phyloP scores from a whole-genome alignment of 2,329 filamentous ascomycete genomes.

The Diaporthe ilicicola region DNA sequence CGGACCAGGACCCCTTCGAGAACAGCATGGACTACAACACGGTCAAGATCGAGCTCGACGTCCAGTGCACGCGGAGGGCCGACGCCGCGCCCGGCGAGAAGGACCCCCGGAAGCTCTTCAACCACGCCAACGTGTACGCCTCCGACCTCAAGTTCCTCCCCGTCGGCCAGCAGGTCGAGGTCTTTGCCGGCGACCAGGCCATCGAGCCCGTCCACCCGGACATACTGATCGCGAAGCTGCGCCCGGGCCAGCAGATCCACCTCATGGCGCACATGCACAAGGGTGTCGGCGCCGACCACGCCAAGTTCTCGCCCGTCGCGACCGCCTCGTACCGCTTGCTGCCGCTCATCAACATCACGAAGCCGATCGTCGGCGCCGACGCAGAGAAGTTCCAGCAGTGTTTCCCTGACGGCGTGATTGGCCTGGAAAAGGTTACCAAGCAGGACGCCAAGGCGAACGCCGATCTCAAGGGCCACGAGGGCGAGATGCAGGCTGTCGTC shows the following conservation, averaged over 20 bases:
- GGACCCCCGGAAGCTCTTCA: conserved; percentile 85
- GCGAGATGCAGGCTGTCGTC: conserved; percentile 89
- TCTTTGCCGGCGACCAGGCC: conserved; percentile 72
- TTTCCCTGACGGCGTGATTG: conserved; percentile 90
- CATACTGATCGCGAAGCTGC: conserved; percentile 92
- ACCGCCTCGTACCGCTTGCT: conserved; percentile 93
- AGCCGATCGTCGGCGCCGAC: conserved; percentile 85
- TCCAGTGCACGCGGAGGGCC: conserved; percentile 82
- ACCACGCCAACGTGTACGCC: conserved; percentile 85
- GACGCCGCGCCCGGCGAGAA: conserved; percentile 76
- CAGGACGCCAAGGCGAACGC: conserved; percentile 69
- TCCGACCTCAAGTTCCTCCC: conserved; percentile 80
- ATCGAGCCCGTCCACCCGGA: conserved; percentile 87
- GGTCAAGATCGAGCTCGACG: conserved; percentile 77
- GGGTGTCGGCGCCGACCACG: conserved; percentile 91
- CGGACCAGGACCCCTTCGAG: conserved; percentile 68
- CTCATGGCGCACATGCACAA: conserved; percentile 94
- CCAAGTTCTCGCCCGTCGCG: conserved; percentile 96
- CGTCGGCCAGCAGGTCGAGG: conserved; percentile 74
- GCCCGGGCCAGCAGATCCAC: conserved; percentile 87
- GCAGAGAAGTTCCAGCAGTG: conserved; percentile 90
- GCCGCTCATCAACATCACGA: conserved; percentile 83
- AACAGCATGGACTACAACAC: conserved; percentile 84
- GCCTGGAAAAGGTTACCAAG: conserved; percentile 75
- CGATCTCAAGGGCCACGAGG: conserved; percentile 77